Percentiles rank a stretch among this genome's conserved stretches.
Evolutionary conservation across 1,139 yeast genomes (phyloP).

Genomic region (Hyphopichia fennica): DNA sequence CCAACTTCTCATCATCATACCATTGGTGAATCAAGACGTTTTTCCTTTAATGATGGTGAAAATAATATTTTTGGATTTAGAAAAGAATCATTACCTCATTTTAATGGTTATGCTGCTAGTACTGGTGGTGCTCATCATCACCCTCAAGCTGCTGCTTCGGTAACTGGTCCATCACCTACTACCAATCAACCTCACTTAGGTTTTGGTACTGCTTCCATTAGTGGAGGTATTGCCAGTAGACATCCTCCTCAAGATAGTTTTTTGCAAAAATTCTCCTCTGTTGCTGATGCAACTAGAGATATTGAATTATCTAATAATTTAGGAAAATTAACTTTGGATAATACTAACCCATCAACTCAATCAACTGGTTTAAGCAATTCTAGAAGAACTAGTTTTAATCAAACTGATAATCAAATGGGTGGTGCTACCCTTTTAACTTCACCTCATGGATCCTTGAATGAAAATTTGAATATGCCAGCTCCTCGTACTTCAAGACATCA

Average conservation of each 20-base stretch:
- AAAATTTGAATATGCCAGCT: constrained; percentile 46
- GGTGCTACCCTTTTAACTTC: constrained; percentile 19
- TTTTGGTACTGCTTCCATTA: constrained; percentile 62
- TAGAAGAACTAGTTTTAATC: constrained; percentile 53
- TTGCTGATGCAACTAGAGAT: constrained; percentile 79
- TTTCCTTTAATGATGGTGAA: constrained; percentile 43
- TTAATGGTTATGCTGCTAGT: constrained; percentile 25
- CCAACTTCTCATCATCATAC: constrained; percentile 1
- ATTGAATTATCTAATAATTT: constrained; percentile 50
- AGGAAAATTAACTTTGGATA: constrained; percentile 31
- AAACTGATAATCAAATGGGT: constrained; percentile 15
- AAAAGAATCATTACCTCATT: constrained; percentile 49
- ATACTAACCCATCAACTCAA: constrained; percentile 6
- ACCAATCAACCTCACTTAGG: constrained; percentile 23
- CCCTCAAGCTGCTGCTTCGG: constrained; percentile 6
- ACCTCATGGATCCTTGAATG: constrained; percentile 53
- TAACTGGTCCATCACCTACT: constrained; percentile 6
- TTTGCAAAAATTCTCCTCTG: constrained; percentile 67
- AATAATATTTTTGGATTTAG: constrained; percentile 43
- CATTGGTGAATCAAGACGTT: constrained; percentile 18
- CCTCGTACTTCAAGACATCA: constrained; percentile 50
- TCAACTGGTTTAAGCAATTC: constrained; percentile 10
- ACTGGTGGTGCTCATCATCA: constrained; percentile 8
- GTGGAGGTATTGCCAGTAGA: constrained; percentile 55
- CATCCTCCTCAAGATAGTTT: constrained; percentile 53